Conservation (phyloP, 2,329 filamentous ascomycete species). For the Orbilia brochopaga region DNA sequence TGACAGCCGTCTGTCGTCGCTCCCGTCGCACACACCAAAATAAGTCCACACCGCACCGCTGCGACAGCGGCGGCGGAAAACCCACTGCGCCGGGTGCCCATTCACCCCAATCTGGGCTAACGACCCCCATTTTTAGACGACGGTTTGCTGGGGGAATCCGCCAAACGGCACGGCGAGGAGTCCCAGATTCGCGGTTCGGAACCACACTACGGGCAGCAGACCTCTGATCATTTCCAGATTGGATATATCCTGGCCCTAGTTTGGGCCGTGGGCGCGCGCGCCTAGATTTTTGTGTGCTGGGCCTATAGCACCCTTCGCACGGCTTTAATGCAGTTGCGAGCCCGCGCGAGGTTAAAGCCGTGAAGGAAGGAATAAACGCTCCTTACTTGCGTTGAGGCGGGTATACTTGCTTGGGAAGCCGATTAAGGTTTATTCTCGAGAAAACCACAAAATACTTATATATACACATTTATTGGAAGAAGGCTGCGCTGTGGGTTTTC, state of each 20-base stretch:
- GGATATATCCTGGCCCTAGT: constrained; percentile 39
- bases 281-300: constrained; percentile 9
- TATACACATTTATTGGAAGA: not conserved
- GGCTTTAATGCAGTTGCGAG: constrained; percentile 31
- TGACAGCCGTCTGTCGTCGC: not conserved
- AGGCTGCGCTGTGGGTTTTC: constrained; percentile 13
- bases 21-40: constrained; percentile 43
- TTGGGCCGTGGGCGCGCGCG: constrained; percentile 25
- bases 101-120: constrained; percentile 51
- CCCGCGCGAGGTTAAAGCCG: constrained; percentile 34
- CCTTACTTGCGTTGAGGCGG: not conserved
- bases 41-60: constrained; percentile 14
- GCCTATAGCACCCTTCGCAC: constrained; percentile 13
- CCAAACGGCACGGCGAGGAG: constrained; percentile 9
- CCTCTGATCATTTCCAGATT: constrained; percentile 51
- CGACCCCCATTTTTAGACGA: constrained; percentile 20
- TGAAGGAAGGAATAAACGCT: constrained; percentile 19
- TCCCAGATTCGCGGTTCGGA: constrained; percentile 44
- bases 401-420: not conserved
- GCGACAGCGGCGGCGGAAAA: constrained; percentile 31
- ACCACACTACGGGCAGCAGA: constrained; percentile 29
- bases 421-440: not conserved
- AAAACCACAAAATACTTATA: too few relatives aligned
- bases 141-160: constrained; percentile 42
- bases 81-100: constrained; percentile 22